Evolutionary conservation across 179 eudicot genomes (phyloP), one percentile per base, ranked within the genome.

Genomic region (Silene vulgaris): DNA sequence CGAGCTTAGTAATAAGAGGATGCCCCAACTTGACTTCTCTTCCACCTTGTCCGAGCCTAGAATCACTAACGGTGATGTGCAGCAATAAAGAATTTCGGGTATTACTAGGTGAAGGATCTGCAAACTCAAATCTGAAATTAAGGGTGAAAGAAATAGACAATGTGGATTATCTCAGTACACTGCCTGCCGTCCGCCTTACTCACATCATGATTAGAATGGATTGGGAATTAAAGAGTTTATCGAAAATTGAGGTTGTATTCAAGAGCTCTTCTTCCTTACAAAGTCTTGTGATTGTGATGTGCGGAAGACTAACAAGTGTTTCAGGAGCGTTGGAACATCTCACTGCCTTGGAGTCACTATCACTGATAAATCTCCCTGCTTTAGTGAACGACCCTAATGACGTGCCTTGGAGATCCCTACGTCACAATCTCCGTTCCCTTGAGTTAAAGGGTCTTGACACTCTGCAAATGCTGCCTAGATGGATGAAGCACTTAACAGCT

Each of bases 361-460:
- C 23, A 1, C 11, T 61, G 3, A 19, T 20, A 19, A 19, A 26
- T 12, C 8, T 28, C 4, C 2, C 11, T 7, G 11, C 1, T 6
- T 9, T 0, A 8, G 16, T 5, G 12, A 30, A 23, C 1, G 63
- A 57, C 8, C 40, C 23, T 20, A 29, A 65, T 2, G 9, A 11
- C 43, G 35, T n/a, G 8, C 75, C 75, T 12, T 72, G 75, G 75
- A 72, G 45, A 57, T 57, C 65, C 48, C 29, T 8, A 29, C 21
- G 12, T 59, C 66, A 30, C 8, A 72, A 11, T 23, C 65, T 72
- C 17, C n/a, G 65, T 59, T 19, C 16, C 50, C 37, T 72, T 16
- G 3, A 30, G 3, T 17, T 72, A 4, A 0, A 6, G 9, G 1
- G 0, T 3, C 26, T 73, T 17, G 1, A 16, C 59, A 1, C 0